phyloP scores from a whole-genome alignment of 306 rosid genomes.

The Mimosa pudica region DNA sequence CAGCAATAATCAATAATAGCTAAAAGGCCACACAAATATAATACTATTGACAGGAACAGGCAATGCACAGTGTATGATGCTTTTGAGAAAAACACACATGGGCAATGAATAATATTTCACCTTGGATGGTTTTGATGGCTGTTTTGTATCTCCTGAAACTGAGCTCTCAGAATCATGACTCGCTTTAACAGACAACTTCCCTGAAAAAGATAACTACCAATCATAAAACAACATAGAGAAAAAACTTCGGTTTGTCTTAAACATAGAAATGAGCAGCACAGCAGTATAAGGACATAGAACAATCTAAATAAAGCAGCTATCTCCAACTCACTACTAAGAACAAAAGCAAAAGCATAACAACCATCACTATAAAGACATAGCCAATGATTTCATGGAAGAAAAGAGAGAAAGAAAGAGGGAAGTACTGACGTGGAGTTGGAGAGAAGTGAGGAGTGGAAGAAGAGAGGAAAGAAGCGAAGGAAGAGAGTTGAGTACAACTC shows the following conservation, averaged over 20 bases:
- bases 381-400: not conserved
- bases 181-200: slow-evolving; percentile 29
- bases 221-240: not conserved
- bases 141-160: not conserved
- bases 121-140: slow-evolving; percentile 13
- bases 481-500: not conserved
- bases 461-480: not conserved
- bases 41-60: not conserved
- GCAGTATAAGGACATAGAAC: not conserved
- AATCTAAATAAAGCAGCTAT: not conserved
- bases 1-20: not conserved
- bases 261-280: not conserved
- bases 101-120: not conserved
- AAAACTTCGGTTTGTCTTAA: not conserved
- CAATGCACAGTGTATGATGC: not conserved
- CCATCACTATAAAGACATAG: not conserved
- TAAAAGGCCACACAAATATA: not conserved
- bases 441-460: slow-evolving; percentile 1
- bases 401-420: not conserved
- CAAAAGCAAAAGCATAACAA: not conserved
- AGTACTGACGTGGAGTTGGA: slow-evolving; percentile 10
- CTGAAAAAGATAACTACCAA: not conserved
- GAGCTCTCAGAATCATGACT: not conserved
- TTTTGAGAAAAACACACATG: not conserved
- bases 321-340: too few relatives aligned